These are phyloP conservation scores for Trypanosoma melophagium DNA, from an alignment of 208 protist genomes.

Conservation along the genomic window DNA sequence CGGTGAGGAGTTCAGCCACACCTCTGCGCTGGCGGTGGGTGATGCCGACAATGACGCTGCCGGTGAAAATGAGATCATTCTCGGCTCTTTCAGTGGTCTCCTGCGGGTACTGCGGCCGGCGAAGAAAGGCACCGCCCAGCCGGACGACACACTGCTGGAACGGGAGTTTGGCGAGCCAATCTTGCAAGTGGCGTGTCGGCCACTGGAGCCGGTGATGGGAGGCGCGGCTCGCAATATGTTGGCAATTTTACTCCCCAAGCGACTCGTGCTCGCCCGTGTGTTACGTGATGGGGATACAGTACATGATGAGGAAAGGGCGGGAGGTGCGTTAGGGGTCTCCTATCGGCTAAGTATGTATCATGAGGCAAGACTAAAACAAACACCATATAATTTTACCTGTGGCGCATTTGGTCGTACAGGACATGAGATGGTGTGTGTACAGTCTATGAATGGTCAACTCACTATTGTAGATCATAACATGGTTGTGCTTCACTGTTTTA, in stretches of 20 bases:
- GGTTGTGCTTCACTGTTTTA: conserved; percentile 65
- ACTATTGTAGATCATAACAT: conserved; percentile 86
- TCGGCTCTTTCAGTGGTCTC: conserved; percentile 85
- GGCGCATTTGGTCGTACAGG: conserved; percentile 73
- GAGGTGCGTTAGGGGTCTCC: conserved; percentile 17
- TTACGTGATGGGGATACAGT: conserved; percentile 18
- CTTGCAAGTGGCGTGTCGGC: conserved; percentile 78
- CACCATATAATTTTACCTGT: conserved; percentile 78
- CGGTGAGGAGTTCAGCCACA: conserved; percentile 77
- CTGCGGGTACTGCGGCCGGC: conserved; percentile 81
- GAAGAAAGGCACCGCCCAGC: conserved; percentile 48
- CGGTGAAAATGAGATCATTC: conserved; percentile 55
- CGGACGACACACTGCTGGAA: conserved; percentile 82
- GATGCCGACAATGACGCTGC: conserved; percentile 72
- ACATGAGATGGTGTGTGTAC: conserved; percentile 87
- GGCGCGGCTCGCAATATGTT: conserved; percentile 52
- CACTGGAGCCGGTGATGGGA: conserved; percentile 50
- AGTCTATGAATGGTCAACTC: conserved; percentile 90
- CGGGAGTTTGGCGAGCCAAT: conserved; percentile 85
- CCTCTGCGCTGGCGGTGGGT: conserved; percentile 49
- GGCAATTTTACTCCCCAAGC: conserved; percentile 78
- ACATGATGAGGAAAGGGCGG: neutral
- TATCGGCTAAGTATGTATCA: conserved; percentile 58
- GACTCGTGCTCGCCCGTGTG: conserved; percentile 62
- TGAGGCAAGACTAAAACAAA: conserved; percentile 55